Conservation (phyloP, 805 yeast genomes). For the Saccharomycopsis amapae region DNA sequence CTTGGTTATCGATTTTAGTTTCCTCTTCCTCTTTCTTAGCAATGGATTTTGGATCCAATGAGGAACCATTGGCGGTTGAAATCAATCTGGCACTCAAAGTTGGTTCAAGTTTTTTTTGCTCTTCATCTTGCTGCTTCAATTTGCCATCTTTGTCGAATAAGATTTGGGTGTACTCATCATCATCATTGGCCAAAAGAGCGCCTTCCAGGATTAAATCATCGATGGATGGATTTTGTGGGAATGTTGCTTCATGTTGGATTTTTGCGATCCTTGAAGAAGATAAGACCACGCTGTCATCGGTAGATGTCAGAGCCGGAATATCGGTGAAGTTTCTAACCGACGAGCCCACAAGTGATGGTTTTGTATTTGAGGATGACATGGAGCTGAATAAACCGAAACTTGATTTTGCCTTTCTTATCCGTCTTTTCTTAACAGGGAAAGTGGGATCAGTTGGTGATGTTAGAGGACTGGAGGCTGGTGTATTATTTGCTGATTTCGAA, state of each 20-base stretch:
- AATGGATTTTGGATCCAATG: not conserved
- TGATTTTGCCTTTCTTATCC: constrained; percentile 14
- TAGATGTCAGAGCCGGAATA: not conserved
- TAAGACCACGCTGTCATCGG: not conserved
- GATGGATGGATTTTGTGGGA: constrained; percentile 25
- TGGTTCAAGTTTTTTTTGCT: constrained; percentile 15
- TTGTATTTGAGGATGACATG: not conserved
- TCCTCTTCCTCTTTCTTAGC: constrained; percentile 18
- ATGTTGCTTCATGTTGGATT: not conserved
- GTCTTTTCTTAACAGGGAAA: too few relatives aligned
- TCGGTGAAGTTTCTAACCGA: constrained; percentile 20
- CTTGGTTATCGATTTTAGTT: constrained; percentile 13
- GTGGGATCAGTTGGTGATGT: constrained; percentile 2
- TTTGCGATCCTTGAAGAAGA: not conserved
- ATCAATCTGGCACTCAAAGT: constrained; percentile 18
- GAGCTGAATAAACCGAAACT: constrained; percentile 4
- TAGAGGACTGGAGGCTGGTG: constrained; percentile 7
- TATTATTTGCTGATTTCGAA: constrained; percentile 2
- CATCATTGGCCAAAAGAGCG: constrained; percentile 30
- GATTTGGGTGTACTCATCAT: constrained; percentile 22
- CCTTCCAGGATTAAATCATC: constrained; percentile 31
- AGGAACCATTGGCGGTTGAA: not conserved
- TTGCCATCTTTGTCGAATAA: constrained; percentile 26
- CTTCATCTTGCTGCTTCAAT: constrained; percentile 21
- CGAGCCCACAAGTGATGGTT: constrained; percentile 16